A percentile compares a stretch with the other conserved stretches of the same genome.
Evolutionary conservation across 345 rosid genomes (phyloP).

Genomic region (Eucalyptus polybractea): DNA sequence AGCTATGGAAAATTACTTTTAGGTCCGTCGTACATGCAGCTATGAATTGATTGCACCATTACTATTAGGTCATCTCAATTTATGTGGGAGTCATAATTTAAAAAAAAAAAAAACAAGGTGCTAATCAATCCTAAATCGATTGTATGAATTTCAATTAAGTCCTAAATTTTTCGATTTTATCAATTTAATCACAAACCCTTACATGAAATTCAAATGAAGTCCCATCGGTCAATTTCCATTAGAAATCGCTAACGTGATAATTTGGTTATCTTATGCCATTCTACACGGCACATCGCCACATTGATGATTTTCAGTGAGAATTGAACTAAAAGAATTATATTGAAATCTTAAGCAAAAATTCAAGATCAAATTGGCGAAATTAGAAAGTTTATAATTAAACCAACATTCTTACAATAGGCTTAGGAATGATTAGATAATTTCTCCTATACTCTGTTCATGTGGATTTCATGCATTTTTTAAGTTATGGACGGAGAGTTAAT

Average conservation of each 20-base stretch:
- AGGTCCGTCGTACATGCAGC: neutral
- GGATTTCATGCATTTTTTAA: neutral
- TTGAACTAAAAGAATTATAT: accelerated
- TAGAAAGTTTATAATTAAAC: neutral
- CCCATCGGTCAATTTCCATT: accelerated
- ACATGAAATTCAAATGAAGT: accelerated
- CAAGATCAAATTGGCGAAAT: accelerated
- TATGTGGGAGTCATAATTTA: neutral
- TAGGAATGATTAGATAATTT: neutral
- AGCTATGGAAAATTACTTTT: neutral
- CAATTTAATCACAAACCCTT: neutral
- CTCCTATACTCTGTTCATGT: accelerated
- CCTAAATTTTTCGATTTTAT: neutral
- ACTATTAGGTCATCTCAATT: neutral
- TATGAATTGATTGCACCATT: neutral
- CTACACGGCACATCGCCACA: neutral
- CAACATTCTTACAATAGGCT: neutral
- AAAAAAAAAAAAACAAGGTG: neutral
- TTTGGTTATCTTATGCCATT: neutral
- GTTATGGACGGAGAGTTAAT: neutral
- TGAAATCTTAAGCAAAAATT: neutral
- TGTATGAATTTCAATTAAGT: neutral
- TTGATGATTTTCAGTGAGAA: neutral
- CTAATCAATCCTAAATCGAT: neutral
- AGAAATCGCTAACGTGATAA: accelerated